Evolutionary conservation across 2,329 filamentous ascomycete genomes (phyloP).

Genomic region (Stagonosporopsis cucurbitacearum): DNA sequence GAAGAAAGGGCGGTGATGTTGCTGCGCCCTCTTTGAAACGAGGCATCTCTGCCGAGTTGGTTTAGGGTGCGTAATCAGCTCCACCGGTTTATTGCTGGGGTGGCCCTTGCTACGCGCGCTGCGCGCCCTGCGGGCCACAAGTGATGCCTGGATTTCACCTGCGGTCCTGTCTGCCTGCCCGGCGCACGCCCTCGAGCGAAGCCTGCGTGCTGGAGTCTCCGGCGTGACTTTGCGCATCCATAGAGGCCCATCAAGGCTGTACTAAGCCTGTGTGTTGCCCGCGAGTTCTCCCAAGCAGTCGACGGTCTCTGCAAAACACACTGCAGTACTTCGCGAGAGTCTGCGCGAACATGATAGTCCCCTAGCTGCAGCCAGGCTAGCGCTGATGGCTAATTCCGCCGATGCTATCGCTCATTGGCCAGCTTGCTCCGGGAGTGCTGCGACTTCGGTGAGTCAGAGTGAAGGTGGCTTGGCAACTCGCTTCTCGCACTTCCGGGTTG

Average conservation of each 20-base stretch:
- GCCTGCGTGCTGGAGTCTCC: not conserved
- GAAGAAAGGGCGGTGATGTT: constrained; percentile 35
- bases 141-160: constrained; percentile 27
- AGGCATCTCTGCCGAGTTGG: constrained; percentile 28
- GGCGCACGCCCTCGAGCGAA: not conserved
- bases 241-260: constrained; percentile 5
- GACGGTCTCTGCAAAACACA: constrained; percentile 12
- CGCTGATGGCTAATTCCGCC: constrained; percentile 8
- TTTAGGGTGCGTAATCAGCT: constrained; percentile 36
- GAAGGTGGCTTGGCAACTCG: constrained; percentile 27
- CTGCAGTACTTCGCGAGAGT: constrained; percentile 16
- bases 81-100: constrained; percentile 35
- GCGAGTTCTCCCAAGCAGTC: not conserved
- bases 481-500: constrained; percentile 24
- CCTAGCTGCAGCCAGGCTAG: constrained; percentile 8
- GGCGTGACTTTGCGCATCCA: not conserved
- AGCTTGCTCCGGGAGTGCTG: constrained; percentile 6
- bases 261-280: not conserved
- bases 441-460: constrained; percentile 24
- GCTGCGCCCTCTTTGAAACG: constrained; percentile 38
- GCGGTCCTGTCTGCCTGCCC: not conserved
- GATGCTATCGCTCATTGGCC: constrained; percentile 11
- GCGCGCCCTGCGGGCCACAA: constrained; percentile 38
- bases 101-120: constrained; percentile 24
- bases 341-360: constrained; percentile 16